phyloP scores from a whole-genome alignment of 495 filamentous ascomycete species.

The Tuber indicum region DNA sequence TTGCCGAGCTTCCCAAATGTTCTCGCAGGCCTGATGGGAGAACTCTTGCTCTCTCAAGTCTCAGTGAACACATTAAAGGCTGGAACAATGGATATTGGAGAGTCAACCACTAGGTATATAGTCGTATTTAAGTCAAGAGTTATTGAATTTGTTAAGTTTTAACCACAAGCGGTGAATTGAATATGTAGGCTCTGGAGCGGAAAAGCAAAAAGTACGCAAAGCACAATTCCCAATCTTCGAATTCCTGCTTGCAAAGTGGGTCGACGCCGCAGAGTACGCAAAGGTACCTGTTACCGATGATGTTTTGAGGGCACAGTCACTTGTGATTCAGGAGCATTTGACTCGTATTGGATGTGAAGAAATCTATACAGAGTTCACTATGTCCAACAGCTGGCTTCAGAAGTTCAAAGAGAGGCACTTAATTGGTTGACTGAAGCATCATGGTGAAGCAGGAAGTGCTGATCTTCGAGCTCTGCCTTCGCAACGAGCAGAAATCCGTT shows the following conservation, averaged over 20 bases:
- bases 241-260: slow-evolving; percentile 28
- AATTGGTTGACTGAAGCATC: too few relatives aligned
- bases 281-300: slow-evolving; percentile 28
- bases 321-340: slow-evolving; percentile 24
- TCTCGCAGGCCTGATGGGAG: not conserved
- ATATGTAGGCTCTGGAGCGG: slow-evolving; percentile 20
- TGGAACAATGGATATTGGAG: not conserved
- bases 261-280: slow-evolving; percentile 21
- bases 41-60: not conserved
- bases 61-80: not conserved
- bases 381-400: slow-evolving; percentile 32
- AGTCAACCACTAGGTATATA: not conserved
- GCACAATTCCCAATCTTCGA: slow-evolving; percentile 33
- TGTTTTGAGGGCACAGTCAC: slow-evolving; percentile 24
- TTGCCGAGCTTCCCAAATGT: not conserved
- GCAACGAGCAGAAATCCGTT: slow-evolving; percentile 9
- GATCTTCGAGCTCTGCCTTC: too few relatives aligned
- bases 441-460: too few relatives aligned
- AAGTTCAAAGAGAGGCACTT: too few relatives aligned
- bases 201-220: slow-evolving; percentile 25
- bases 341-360: slow-evolving; percentile 22
- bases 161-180: too few relatives aligned
- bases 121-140: too few relatives aligned
- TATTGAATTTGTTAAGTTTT: too few relatives aligned
- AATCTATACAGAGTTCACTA: slow-evolving; percentile 27